Conservation (phyloP, 2,329 filamentous ascomycete species). For the Xylaria sp. region DNA sequence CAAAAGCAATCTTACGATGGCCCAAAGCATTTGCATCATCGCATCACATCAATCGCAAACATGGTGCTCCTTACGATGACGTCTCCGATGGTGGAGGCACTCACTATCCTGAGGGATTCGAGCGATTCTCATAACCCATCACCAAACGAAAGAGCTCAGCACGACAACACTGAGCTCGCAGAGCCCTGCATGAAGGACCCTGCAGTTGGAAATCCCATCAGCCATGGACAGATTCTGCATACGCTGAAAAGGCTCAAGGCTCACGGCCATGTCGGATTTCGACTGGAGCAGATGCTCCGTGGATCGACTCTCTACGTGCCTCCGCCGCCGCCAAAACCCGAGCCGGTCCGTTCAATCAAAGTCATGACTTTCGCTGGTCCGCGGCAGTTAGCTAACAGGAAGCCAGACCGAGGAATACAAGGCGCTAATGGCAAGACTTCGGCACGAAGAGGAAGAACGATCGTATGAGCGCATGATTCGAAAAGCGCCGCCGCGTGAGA, state of each 20-base stretch:
- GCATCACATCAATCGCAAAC: conserved; percentile 28
- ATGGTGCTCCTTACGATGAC: conserved; percentile 89
- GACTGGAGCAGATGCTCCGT: conserved; percentile 76
- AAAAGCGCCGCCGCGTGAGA: conserved; percentile 65
- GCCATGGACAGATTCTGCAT: conserved; percentile 74
- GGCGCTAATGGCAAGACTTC: conserved; percentile 85
- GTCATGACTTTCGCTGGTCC: conserved; percentile 12
- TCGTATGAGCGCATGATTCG: conserved; percentile 85
- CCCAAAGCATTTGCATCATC: conserved; percentile 15
- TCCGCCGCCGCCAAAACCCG: conserved; percentile 82
- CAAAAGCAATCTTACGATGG: conserved; percentile 8
- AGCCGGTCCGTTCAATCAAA: conserved; percentile 68
- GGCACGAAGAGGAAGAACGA: conserved; percentile 82
- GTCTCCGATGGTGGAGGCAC: conserved; percentile 70
- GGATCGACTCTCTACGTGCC: conserved; percentile 79
- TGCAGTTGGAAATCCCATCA: conserved; percentile 73
- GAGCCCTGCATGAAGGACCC: conserved; percentile 64
- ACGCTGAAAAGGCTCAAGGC: conserved; percentile 66
- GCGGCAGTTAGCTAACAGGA: conserved; percentile 25
- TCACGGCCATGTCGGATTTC: conserved; percentile 52
- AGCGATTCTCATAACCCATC: conserved; percentile 8
- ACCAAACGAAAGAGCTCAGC: conserved; percentile 29
- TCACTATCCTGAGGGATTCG: conserved; percentile 55
- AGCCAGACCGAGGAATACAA: conserved; percentile 81
- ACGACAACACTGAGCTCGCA: conserved; percentile 36